Evolutionary conservation across 495 filamentous ascomycete genomes (phyloP).

Genomic region (Cenococcum geophilum): DNA sequence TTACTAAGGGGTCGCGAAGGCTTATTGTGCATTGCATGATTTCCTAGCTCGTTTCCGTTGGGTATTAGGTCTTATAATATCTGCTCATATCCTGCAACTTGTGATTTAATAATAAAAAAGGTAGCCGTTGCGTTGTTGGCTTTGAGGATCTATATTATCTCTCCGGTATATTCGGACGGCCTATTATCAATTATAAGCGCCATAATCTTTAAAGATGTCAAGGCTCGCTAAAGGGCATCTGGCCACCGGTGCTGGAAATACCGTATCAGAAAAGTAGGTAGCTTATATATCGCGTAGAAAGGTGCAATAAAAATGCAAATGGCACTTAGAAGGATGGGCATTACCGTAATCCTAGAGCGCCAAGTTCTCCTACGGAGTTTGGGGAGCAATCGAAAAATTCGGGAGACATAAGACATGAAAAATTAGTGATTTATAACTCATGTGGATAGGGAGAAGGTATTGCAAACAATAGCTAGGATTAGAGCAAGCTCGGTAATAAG

Average conservation of each 20-base stretch:
- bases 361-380: conserved; percentile 50
- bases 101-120: conserved; percentile 54
- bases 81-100: conserved; percentile 57
- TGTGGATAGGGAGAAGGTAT: too few relatives aligned
- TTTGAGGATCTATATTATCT: conserved; percentile 60
- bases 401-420: too few relatives aligned
- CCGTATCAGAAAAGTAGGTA: conserved; percentile 57
- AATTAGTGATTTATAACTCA: too few relatives aligned
- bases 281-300: conserved; percentile 67
- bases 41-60: conserved; percentile 65
- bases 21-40: conserved; percentile 84
- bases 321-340: conserved; percentile 46
- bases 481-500: too few relatives aligned
- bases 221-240: conserved; percentile 65
- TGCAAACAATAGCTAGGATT: too few relatives aligned
- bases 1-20: conserved; percentile 47
- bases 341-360: conserved; percentile 50
- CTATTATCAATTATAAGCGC: conserved; percentile 83
- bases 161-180: conserved; percentile 64
- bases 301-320: conserved; percentile 49
- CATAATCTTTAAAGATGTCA: conserved; percentile 53
- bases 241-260: conserved; percentile 66
- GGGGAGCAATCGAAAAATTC: conserved; percentile 46
- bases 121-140: conserved; percentile 40
- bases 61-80: conserved; percentile 56